Evolutionary conservation across 305 asterid species (phyloP).

Genomic region (Vinca major): DNA sequence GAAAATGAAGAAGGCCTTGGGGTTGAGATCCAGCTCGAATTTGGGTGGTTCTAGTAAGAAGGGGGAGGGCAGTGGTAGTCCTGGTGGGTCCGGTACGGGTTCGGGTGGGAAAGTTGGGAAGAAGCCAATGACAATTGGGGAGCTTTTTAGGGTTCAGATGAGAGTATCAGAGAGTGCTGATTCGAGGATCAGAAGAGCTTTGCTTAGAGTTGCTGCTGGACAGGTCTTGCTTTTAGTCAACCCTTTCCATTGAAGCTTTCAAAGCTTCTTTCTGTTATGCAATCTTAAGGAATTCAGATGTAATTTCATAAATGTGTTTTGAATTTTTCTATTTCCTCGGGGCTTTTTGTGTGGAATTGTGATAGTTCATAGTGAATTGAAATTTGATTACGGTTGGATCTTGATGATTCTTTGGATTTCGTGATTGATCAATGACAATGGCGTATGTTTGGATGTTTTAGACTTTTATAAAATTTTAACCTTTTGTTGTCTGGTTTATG

Average conservation of each 20-base stretch:
- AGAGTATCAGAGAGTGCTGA: slow-evolving; percentile 61
- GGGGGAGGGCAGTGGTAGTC: slow-evolving; percentile 35
- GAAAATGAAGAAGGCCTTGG: slow-evolving; percentile 95
- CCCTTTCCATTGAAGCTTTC: not conserved
- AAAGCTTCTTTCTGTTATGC: too few relatives aligned
- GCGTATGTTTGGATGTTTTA: not conserved
- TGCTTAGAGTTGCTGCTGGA: slow-evolving; percentile 88
- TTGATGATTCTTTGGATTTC: not conserved
- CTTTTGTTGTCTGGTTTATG: not conserved
- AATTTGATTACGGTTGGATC: slow-evolving; percentile 8
- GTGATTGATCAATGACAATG: not conserved
- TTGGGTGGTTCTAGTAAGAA: slow-evolving; percentile 33
- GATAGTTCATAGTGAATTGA: not conserved
- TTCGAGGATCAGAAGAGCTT: slow-evolving; percentile 79
- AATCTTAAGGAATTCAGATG: not conserved
- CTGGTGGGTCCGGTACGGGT: slow-evolving; percentile 42
- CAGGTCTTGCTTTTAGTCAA: slow-evolving; percentile 40
- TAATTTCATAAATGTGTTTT: not conserved
- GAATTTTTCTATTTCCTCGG: not conserved
- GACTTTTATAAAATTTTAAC: not conserved
- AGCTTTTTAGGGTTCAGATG: slow-evolving; percentile 85
- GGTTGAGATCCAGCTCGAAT: slow-evolving; percentile 62
- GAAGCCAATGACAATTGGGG: slow-evolving; percentile 73
- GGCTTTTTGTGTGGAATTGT: not conserved
- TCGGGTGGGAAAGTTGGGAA: slow-evolving; percentile 46